Percentiles rank a stretch among this genome's conserved stretches.
Conservation (phyloP, 176 grass and related monocot genomes). For the Dactylis glomerata region DNA sequence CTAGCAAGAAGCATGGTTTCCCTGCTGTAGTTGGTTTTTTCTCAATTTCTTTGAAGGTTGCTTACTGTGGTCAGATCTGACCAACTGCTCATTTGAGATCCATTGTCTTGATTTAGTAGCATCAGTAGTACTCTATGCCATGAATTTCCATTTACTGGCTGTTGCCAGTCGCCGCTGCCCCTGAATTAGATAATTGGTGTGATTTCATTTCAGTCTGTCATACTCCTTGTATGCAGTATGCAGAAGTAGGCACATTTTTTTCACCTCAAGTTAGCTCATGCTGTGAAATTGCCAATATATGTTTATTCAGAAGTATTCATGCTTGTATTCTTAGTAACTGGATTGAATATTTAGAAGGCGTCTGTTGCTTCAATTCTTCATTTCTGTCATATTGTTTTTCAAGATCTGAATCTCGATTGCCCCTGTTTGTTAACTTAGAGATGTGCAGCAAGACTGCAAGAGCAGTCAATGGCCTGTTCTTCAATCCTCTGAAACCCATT, state of each 20-base stretch:
- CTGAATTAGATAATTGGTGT: not conserved
- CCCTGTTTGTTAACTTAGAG: not conserved
- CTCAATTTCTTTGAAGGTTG: constrained; percentile 1
- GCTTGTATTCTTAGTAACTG: not conserved
- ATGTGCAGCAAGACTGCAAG: not conserved
- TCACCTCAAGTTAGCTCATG: not conserved
- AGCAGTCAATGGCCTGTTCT: not conserved
- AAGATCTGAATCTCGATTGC: constrained; percentile 22
- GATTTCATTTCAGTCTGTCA: not conserved
- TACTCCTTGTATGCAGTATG: not conserved
- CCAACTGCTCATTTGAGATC: not conserved
- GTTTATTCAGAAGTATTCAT: not conserved
- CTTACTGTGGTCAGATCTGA: constrained; percentile 29
- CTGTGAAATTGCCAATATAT: not conserved
- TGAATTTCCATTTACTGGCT: not conserved
- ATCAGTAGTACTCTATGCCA: not conserved
- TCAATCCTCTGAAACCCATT: not conserved
- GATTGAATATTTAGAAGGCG: not conserved
- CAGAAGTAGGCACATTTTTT: not conserved
- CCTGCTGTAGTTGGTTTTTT: not conserved
- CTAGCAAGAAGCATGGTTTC: not conserved
- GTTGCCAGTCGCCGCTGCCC: not conserved
- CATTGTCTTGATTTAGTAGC: not conserved
- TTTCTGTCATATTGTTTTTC: not conserved
- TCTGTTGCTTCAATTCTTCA: not conserved